Evolutionary conservation across 2,329 filamentous ascomycete species (phyloP), one percentile per base, ranked within the genome.

Genomic region (Penicillium sp.): DNA sequence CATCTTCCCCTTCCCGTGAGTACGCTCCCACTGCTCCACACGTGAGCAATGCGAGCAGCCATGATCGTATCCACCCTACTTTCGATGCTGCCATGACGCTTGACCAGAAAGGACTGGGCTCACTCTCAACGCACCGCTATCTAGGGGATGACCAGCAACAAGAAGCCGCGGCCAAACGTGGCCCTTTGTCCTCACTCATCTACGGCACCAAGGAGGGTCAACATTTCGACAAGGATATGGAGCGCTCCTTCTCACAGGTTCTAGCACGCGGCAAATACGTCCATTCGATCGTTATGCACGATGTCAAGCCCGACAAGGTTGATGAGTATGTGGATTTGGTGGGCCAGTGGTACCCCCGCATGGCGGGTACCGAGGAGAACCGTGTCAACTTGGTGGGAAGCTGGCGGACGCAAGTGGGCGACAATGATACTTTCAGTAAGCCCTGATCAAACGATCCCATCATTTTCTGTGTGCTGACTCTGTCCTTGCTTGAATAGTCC

Each of bases 401-500:
- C 81, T 99, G 94, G 94, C 87, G 93, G 76, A 97, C 93, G 17
- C 94, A 99, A 76, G 93, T 99, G 51, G 94, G 94, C 61, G 93
- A 99, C 69, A 95, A 91, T 74, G 92, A 99, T 72, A 97, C 93
- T 0, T 99, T 99, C 78, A 86, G 93, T 96, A 84, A 59, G 21
- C 41, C 29, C 42, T 35, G 15, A 45, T 27, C 21, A 8, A 54
- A 13, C 25, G 12, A 29, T 23, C 41, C 10, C 15, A 17, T 6
- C 3, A 4, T 45, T 17, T 31, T 29, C 42, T 38, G 38, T 25
- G 47, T 19, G 21, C 63, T 50, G 64, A 65, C 73, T 78, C 17
- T 17, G 70, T 77, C 54, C n/a, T 25, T 50, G 19, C 40, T 49
- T n/a, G 27, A 33, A 52, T 68, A 97, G 94, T 99, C 50, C 94